Conservation (phyloP, 225 moss, liverwort and hornwort genomes). For the Takakia lepidozioides region DNA sequence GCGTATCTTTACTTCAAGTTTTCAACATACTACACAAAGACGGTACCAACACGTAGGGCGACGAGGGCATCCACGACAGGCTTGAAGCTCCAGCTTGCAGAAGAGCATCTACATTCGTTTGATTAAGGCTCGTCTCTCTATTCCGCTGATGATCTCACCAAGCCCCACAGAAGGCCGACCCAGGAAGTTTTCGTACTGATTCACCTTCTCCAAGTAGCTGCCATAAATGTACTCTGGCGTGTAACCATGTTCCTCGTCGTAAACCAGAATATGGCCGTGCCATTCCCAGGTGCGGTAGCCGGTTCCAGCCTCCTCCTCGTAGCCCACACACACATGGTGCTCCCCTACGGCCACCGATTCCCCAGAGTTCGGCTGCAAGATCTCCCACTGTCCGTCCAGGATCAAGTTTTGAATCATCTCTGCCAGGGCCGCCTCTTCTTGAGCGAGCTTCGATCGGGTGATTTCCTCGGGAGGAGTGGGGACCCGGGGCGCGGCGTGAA, state of each 20-base stretch:
- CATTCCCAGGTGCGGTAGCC: conserved; percentile 56
- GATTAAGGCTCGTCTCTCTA: conserved; percentile 32
- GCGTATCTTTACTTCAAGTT: no score
- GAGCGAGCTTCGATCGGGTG: conserved; percentile 27
- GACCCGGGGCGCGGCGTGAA: neutral
- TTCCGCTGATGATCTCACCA: conserved; percentile 29
- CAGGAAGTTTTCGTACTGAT: conserved; percentile 32
- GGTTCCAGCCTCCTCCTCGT: conserved; percentile 26
- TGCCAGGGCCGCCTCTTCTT: conserved; percentile 31
- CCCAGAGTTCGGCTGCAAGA: conserved; percentile 34
- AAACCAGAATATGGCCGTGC: conserved; percentile 51
- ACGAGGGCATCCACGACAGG: no score
- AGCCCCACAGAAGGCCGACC: conserved; percentile 34
- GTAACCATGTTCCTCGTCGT: conserved; percentile 24
- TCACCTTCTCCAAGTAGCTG: conserved; percentile 28
- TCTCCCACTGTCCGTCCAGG: conserved; percentile 29
- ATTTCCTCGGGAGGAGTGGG: neutral
- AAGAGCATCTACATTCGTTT: no score
- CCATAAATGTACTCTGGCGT: conserved; percentile 56
- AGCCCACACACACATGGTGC: conserved; percentile 47
- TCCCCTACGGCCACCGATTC: conserved; percentile 33
- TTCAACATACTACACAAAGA: no score
- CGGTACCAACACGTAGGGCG: no score
- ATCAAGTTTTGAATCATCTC: conserved; percentile 28
- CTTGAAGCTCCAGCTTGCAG: no score